phyloP scores from a whole-genome alignment of 768 basidiomycete species.

The Strobilomyces confusus region DNA sequence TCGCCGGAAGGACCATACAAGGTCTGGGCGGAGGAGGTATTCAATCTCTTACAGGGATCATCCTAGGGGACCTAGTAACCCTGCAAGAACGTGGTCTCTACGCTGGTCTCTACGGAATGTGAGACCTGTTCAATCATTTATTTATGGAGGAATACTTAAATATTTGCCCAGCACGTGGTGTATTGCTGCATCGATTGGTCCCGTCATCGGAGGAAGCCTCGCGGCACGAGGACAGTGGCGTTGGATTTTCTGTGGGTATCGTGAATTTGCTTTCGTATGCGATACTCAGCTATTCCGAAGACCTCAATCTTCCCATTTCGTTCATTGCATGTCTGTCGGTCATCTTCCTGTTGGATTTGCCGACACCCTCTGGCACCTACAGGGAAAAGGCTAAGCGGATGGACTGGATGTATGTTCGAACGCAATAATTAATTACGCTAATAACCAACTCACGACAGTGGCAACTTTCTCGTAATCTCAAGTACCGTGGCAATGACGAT shows the following conservation, averaged over 20 bases:
- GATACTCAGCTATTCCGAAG: slow-evolving; percentile 12
- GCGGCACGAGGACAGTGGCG: neutral
- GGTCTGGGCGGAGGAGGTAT: slow-evolving; percentile 1
- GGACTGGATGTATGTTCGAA: slow-evolving; percentile 40
- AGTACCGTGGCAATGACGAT: slow-evolving; percentile 35
- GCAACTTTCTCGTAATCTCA: slow-evolving; percentile 27
- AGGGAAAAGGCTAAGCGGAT: slow-evolving; percentile 34
- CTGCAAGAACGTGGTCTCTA: neutral
- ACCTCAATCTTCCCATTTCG: slow-evolving; percentile 36
- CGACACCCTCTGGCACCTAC: slow-evolving; percentile 31
- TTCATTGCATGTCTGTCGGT: slow-evolving; percentile 15
- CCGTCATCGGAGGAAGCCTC: neutral
- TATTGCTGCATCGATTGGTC: neutral
- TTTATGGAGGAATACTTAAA: neutral
- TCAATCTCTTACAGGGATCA: neutral
- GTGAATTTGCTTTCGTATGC: neutral
- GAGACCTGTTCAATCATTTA: neutral
- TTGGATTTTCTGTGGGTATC: neutral
- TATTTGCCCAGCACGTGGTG: neutral
- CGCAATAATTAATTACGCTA: neutral
- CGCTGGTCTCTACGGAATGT: neutral
- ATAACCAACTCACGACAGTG: neutral
- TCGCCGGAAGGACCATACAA: neutral
- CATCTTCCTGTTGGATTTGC: slow-evolving; percentile 31
- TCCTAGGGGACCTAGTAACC: neutral